Conservation (phyloP, 2,329 filamentous ascomycete species). For the Epichloe baconii region DNA sequence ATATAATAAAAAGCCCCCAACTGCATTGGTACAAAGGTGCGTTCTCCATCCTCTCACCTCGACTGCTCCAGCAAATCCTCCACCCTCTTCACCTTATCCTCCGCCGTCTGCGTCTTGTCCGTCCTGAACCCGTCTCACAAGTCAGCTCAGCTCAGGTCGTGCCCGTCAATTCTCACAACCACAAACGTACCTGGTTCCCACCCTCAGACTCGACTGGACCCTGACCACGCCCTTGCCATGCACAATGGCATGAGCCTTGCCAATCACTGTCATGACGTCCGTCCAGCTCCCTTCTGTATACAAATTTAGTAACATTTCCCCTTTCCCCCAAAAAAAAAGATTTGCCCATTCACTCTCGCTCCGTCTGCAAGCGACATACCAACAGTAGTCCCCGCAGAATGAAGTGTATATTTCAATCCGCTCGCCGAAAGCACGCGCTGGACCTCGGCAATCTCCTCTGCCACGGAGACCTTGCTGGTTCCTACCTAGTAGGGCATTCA, state of each 20-base stretch:
- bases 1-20: not conserved
- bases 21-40: not conserved
- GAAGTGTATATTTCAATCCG: slow-evolving; percentile 75
- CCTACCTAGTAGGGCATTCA: slow-evolving; percentile 46
- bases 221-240: slow-evolving; percentile 66
- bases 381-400: slow-evolving; percentile 85
- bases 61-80: slow-evolving; percentile 32
- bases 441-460: slow-evolving; percentile 75
- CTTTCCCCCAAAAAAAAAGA: not conserved
- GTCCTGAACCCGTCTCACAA: slow-evolving; percentile 37
- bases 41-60: not conserved
- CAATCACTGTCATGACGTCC: slow-evolving; percentile 69
- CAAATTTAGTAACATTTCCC: too few relatives aligned
- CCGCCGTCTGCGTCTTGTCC: slow-evolving; percentile 71
- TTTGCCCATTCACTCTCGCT: too few relatives aligned
- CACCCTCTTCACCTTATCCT: slow-evolving; percentile 62
- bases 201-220: slow-evolving; percentile 79
- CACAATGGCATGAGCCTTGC: slow-evolving; percentile 70
- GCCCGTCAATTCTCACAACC: not conserved
- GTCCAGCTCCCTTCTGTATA: slow-evolving; percentile 77
- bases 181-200: slow-evolving; percentile 55
- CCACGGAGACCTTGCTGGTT: slow-evolving; percentile 62
- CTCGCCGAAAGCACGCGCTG: slow-evolving; percentile 73
- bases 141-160: too few relatives aligned
- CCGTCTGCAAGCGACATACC: slow-evolving; percentile 34